A percentile compares a stretch with the other conserved stretches of the same genome.
These are phyloP conservation scores for Stenogyne calaminthoides DNA, from an alignment of 305 asterid genomes.

Conservation along the genomic window DNA sequence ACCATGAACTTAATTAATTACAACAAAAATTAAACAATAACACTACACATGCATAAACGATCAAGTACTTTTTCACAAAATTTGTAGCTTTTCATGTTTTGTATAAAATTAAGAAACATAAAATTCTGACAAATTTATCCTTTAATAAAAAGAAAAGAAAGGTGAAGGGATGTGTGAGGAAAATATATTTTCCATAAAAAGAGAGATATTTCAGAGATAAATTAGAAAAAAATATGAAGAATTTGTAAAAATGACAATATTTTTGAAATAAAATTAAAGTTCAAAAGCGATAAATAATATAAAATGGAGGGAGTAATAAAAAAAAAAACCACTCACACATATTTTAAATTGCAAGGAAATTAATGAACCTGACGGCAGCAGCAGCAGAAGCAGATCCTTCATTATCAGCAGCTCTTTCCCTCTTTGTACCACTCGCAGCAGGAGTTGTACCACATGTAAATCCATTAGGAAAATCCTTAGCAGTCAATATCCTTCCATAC, in stretches of 20 bases:
- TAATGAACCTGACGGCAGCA: conserved; percentile 51
- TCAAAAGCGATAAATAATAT: too few species aligned
- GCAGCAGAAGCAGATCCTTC: conserved; percentile 42
- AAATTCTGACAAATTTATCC: too few species aligned
- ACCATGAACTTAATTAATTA: not conserved
- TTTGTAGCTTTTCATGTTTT: too few species aligned
- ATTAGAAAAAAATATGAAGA: too few species aligned
- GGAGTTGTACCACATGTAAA: conserved; percentile 24
- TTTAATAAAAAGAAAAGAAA: too few species aligned
- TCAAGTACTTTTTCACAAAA: not conserved
- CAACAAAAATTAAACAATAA: not conserved
- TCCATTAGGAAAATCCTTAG: conserved; percentile 64
- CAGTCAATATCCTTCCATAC: conserved; percentile 61
- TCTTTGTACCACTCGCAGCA: conserved; percentile 51
- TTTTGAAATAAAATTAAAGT: too few species aligned
- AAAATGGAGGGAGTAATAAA: not conserved
- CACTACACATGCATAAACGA: not conserved
- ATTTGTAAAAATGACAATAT: too few species aligned
- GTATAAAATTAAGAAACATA: too few species aligned
- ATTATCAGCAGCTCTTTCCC: conserved; percentile 48
- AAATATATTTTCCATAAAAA: too few species aligned
- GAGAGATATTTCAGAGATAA: too few species aligned
- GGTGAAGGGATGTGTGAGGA: too few species aligned
- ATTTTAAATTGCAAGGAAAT: not conserved
- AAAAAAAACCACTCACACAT: not conserved